phyloP scores from a whole-genome alignment of 2,329 filamentous ascomycete genomes.

The Lachnellula subtilissima region DNA sequence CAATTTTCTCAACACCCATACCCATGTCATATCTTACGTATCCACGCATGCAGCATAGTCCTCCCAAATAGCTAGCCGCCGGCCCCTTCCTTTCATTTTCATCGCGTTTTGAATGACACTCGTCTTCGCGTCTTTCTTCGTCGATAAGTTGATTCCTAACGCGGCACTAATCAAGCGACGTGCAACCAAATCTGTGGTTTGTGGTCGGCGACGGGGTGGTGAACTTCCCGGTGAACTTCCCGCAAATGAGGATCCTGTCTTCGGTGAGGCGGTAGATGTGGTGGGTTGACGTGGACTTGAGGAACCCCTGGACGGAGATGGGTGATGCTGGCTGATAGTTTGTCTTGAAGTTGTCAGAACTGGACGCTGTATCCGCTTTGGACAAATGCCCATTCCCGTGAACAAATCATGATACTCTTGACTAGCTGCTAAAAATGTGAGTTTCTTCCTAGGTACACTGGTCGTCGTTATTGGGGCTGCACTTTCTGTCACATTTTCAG shows the following conservation, averaged over 20 bases:
- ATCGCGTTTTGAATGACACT: background rate
- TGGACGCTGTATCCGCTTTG: background rate
- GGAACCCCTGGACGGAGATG: background rate
- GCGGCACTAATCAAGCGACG: constrained; percentile 6
- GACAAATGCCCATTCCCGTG: background rate
- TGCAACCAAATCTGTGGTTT: constrained; percentile 8
- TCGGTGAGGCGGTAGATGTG: background rate
- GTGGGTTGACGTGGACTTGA: background rate
- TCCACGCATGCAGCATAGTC: background rate
- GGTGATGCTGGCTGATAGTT: background rate
- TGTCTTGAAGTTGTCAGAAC: background rate
- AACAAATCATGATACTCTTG: background rate
- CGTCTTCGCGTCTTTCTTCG: constrained; percentile 6
- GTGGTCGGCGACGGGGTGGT: background rate
- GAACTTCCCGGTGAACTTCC: background rate
- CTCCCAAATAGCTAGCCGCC: background rate
- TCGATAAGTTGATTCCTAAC: constrained; percentile 3
- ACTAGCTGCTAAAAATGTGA: background rate
- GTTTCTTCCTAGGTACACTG: background rate
- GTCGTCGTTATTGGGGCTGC: background rate
- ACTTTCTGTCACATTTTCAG: background rate
- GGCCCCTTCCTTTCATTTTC: background rate
- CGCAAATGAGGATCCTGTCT: too few species aligned
- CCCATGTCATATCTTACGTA: background rate
- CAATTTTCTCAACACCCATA: background rate